Percentiles rank a stretch among this genome's conserved stretches.
These are phyloP conservation scores for Ambispora gerdemannii DNA, from an alignment of 192 early-diverging fungal genomes.

Conservation along the genomic window DNA sequence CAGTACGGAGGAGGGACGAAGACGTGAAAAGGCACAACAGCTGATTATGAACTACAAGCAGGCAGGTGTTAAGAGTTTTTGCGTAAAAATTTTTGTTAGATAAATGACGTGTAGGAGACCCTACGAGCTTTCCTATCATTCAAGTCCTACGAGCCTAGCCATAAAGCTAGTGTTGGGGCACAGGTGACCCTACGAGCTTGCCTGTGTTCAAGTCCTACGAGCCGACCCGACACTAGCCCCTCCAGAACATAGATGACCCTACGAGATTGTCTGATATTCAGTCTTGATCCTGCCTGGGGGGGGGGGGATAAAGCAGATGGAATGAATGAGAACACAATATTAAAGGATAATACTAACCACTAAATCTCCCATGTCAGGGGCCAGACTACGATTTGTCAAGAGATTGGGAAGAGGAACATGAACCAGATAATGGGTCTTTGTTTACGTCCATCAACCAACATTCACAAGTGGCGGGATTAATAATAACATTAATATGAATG, in stretches of 20 bases:
- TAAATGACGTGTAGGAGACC: slow-evolving; percentile 5
- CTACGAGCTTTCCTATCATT: slow-evolving; percentile 8
- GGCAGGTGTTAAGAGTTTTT: slow-evolving; percentile 1
- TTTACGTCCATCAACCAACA: slow-evolving; percentile 8
- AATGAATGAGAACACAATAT: slow-evolving; percentile 9
- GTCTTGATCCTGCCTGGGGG: slow-evolving; percentile 13
- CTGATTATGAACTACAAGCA: slow-evolving; percentile 19
- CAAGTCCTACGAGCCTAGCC: slow-evolving; percentile 14
- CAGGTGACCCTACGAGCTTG: slow-evolving; percentile 25
- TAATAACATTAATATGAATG: no score
- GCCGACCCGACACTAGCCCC: slow-evolving; percentile 25
- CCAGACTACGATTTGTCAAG: background rate
- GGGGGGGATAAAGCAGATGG: background rate
- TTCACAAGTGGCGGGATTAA: slow-evolving; percentile 8
- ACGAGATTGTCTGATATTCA: slow-evolving; percentile 16
- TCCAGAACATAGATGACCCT: slow-evolving; percentile 27
- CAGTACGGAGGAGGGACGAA: slow-evolving; percentile 25
- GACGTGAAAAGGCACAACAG: slow-evolving; percentile 22
- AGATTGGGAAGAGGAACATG: slow-evolving; percentile 20
- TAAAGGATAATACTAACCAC: slow-evolving; percentile 3
- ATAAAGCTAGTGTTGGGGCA: slow-evolving; percentile 21
- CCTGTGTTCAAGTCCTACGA: slow-evolving; percentile 18
- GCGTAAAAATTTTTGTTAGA: slow-evolving; percentile 7
- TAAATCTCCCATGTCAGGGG: background rate
- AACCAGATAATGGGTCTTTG: background rate